A percentile compares a stretch with the other conserved stretches of the same genome.
phyloP scores from a whole-genome alignment of 2,329 filamentous ascomycete species.

The Curvularia lunata region DNA sequence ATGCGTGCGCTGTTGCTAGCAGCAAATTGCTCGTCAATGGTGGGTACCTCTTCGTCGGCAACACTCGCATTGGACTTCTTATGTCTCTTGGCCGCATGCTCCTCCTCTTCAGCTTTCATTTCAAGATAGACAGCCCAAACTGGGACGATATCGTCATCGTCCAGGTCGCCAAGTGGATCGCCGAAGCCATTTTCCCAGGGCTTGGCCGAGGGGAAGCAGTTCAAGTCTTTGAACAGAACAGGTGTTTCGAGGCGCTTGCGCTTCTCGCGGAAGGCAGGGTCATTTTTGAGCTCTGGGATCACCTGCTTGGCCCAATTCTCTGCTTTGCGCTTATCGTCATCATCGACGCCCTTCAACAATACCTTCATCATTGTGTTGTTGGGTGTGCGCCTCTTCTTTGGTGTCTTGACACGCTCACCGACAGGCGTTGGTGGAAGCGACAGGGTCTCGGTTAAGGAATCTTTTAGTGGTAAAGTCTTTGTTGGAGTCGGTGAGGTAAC shows the following conservation, averaged over 20 bases:
- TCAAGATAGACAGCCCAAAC: constrained; percentile 42
- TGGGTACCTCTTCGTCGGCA: constrained; percentile 24
- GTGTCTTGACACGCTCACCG: constrained; percentile 32
- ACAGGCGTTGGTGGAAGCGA: constrained; percentile 37
- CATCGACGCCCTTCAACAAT: constrained; percentile 30
- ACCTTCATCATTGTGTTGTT: constrained; percentile 25
- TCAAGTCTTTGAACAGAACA: constrained; percentile 35
- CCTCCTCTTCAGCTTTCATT: constrained; percentile 32
- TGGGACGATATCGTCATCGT: constrained; percentile 38
- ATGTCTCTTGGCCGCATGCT: constrained; percentile 30
- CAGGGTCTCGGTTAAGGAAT: constrained; percentile 31
- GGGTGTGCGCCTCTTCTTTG: constrained; percentile 22
- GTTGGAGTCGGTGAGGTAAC: constrained; percentile 18
- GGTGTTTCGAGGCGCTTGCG: constrained; percentile 38
- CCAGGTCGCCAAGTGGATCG: constrained; percentile 34
- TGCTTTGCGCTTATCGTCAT: constrained; percentile 28
- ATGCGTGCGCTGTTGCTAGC: constrained; percentile 10
- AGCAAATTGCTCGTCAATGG: constrained; percentile 30
- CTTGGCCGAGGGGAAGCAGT: constrained; percentile 36
- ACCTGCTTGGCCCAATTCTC: constrained; percentile 36
- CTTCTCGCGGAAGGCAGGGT: constrained; percentile 33
- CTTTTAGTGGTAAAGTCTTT: constrained; percentile 18
- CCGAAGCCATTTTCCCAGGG: constrained; percentile 45
- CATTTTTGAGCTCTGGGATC: constrained; percentile 26
- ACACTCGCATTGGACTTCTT: constrained; percentile 24